A percentile compares a stretch with the other conserved stretches of the same genome.
Conservation (phyloP, 2,329 filamentous ascomycete species). For the Aspergillus thermomutatus region DNA sequence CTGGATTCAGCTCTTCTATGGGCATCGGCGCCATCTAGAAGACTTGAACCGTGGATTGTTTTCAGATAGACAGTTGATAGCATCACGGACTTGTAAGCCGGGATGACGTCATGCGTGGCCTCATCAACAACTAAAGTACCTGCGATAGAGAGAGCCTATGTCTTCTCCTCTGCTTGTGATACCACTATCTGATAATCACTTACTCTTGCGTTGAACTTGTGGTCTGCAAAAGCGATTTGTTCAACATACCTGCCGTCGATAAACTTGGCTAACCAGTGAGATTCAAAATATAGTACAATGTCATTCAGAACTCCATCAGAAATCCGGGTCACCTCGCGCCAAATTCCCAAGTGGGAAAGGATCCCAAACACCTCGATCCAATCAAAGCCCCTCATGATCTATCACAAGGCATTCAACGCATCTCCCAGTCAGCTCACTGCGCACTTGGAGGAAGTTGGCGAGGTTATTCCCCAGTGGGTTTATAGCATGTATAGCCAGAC, state of each 20-base stretch:
- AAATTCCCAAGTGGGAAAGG: slow-evolving; percentile 55
- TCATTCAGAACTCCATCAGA: slow-evolving; percentile 45
- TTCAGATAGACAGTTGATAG: background rate
- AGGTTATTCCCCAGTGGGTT: slow-evolving; percentile 63
- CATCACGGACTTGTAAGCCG: background rate
- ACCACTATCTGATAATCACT: background rate
- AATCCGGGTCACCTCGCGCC: slow-evolving; percentile 56
- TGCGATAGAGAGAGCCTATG: background rate
- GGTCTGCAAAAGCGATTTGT: background rate
- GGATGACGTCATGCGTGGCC: slow-evolving; percentile 8
- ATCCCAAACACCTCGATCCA: slow-evolving; percentile 65
- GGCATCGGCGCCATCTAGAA: background rate
- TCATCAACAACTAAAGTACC: background rate
- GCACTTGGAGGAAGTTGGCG: slow-evolving; percentile 52
- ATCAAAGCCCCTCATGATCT: slow-evolving; percentile 62
- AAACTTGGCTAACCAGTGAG: background rate
- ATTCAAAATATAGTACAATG: slow-evolving; percentile 18
- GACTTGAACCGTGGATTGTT: background rate
- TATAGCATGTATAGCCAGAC: slow-evolving; percentile 65
- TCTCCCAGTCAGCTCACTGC: slow-evolving; percentile 53
- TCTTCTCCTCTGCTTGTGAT: background rate
- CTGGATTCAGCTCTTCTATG: background rate
- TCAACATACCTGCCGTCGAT: background rate
- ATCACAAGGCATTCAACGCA: slow-evolving; percentile 56
- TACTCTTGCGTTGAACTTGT: background rate